Evolutionary conservation across 768 basidiomycete genomes (phyloP).

Genomic region (Chalciporus sphaerocephalus): DNA sequence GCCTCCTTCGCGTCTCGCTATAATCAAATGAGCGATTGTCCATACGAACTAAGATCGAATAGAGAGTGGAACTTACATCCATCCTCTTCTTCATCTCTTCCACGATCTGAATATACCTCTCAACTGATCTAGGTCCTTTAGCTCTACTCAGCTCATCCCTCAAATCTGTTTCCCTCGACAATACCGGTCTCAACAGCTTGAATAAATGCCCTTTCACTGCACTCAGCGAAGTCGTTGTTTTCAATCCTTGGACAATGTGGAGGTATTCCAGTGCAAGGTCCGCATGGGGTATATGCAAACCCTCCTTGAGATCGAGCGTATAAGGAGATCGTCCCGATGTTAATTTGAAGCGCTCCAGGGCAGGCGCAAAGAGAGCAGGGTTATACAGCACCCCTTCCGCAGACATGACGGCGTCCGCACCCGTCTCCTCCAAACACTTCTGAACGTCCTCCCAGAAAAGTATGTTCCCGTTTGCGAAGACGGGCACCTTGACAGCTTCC

Average conservation of each 20-base stretch:
- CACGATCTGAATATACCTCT: constrained; percentile 48
- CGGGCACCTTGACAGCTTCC: constrained; percentile 82
- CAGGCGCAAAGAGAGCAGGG: constrained; percentile 64
- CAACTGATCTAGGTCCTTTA: constrained; percentile 21
- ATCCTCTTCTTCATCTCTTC: constrained; percentile 57
- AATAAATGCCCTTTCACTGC: constrained; percentile 92
- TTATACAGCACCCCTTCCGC: constrained; percentile 96
- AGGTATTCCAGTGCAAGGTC: constrained; percentile 84
- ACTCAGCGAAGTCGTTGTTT: constrained; percentile 65
- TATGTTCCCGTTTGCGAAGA: constrained; percentile 96
- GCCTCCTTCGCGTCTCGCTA: constrained; percentile 46
- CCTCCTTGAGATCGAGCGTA: constrained; percentile 29
- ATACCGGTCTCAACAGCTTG: constrained; percentile 80
- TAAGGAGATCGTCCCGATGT: not conserved
- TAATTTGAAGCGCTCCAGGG: constrained; percentile 20
- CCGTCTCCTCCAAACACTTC: constrained; percentile 75
- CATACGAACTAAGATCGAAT: not conserved
- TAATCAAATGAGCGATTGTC: not conserved
- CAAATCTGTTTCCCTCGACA: constrained; percentile 63
- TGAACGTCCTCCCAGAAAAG: constrained; percentile 82
- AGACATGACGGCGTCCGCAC: constrained; percentile 89
- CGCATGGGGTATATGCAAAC: constrained; percentile 52
- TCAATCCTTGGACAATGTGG: constrained; percentile 56
- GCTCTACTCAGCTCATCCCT: constrained; percentile 65
- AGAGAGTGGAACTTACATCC: constrained; percentile 38